Base-by-base conservation (phyloP, 805 yeast species). In the Candida golubevii region DNA sequence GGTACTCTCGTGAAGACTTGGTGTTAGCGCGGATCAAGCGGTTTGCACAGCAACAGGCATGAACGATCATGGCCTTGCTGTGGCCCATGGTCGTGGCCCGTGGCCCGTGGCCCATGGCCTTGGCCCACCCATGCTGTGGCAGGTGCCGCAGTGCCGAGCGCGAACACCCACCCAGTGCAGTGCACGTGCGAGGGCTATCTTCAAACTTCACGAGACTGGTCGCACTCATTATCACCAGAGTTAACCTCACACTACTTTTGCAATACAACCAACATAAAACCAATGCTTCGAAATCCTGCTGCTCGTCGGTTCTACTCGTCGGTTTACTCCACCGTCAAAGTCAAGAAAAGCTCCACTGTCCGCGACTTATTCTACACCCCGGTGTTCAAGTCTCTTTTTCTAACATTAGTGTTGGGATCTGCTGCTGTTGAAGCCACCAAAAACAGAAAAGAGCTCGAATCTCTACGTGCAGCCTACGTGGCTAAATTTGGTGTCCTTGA, bases 371-470 rank as follows among this genome's bases (percentile, higher is more conserved):
- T 69, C 28, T 54, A 50, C 31, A 60, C 67, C 0, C 68, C 74
- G 7, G 58, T 67, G 7, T 52, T 67, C 44, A 71, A 72, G 55
- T 61, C 74, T 11, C 55, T 69, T 8, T 46, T 69, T 14, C 59
- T 69, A 35, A 63, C 72, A 6, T 44, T 71, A 13, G 50, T 69
- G 10, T 67, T 71, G 50, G 74, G 75, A 7, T 66, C 80, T 2
- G 71, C 71, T 4, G 77, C 73, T 4, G 65, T 77, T 31, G 79
- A 77, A 46, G 64, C 72, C 35, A 72, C 74, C 66, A 62, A 71
- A 38, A 71, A 64, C 44, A 62, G 74, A 36, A 74, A 71, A 46
- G 66, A 67, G 31, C 53, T 62, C n/a, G 80, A 75, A 30, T 65
- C 63, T 26, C 53, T 77, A 35, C 61, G 60, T 28, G 68, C 66